A percentile compares a stretch with the other conserved stretches of the same genome.
Conservation (phyloP, 2,329 filamentous ascomycete genomes). For the Colletotrichum tropicale region DNA sequence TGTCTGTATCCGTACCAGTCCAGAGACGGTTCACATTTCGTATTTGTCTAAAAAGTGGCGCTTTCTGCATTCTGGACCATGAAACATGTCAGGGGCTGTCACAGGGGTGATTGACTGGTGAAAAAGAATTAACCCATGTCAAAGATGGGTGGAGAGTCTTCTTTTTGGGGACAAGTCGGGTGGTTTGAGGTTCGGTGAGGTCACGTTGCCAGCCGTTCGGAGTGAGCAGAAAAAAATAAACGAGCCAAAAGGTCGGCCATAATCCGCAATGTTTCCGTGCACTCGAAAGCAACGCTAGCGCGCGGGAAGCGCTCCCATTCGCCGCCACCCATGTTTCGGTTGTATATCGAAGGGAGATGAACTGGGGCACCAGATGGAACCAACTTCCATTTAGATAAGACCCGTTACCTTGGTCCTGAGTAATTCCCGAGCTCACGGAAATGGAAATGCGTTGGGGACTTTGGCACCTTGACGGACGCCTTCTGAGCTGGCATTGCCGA, state of each 20-base stretch:
- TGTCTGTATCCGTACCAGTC: not conserved
- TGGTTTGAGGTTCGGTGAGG: not conserved
- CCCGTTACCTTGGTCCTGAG: slow-evolving; percentile 9
- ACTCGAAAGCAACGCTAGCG: not conserved
- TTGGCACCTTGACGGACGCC: not conserved
- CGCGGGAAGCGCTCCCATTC: slow-evolving; percentile 7
- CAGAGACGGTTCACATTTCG: not conserved
- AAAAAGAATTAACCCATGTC: not conserved
- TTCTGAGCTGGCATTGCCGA: not conserved
- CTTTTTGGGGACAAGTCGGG: not conserved
- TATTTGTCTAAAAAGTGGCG: slow-evolving; percentile 12
- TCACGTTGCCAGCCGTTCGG: not conserved
- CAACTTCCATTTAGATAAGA: slow-evolving; percentile 3
- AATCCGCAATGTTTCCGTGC: slow-evolving; percentile 9
- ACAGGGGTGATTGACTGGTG: not conserved
- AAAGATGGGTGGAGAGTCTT: not conserved
- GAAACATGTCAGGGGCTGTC: slow-evolving; percentile 10
- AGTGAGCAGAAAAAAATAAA: not conserved
- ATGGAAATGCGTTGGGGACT: not conserved
- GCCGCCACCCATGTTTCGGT: not conserved
- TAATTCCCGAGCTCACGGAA: not conserved
- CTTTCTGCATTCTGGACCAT: not conserved
- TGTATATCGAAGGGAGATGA: slow-evolving; percentile 12
- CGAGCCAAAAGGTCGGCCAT: not conserved
- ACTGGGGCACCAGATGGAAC: not conserved